phyloP scores from a whole-genome alignment of 306 rosid species.

The Citrullus mucosospermus region DNA sequence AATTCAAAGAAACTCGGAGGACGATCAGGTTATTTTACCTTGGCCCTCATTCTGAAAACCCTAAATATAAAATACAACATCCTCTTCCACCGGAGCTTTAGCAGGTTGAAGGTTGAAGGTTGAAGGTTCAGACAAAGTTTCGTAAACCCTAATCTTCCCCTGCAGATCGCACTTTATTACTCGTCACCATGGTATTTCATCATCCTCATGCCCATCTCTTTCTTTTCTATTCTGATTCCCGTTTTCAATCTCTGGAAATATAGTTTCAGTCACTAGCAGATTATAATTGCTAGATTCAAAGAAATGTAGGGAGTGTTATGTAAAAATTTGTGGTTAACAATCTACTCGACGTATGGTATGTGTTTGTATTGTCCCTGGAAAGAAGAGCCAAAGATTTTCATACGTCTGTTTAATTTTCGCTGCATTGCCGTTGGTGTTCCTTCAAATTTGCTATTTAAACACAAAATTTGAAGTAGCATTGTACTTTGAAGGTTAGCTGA shows the following conservation, averaged over 20 bases:
- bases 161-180: background rate
- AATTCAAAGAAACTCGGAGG: background rate
- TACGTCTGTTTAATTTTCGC: background rate
- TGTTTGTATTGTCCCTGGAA: background rate
- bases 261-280: background rate
- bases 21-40: background rate
- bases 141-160: background rate
- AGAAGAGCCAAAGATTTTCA: background rate
- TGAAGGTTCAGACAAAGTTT: background rate
- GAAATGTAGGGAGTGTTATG: background rate
- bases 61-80: background rate
- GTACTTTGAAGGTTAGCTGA: no score
- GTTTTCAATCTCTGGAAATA: background rate
- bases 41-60: background rate
- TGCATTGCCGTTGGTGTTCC: background rate
- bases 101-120: background rate
- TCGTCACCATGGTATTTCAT: background rate
- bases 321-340: background rate
- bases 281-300: background rate
- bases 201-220: background rate
- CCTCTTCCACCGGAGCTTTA: background rate
- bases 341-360: background rate
- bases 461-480: background rate
- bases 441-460: background rate
- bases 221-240: background rate